Evolutionary conservation across 345 rosid genomes (phyloP).

Genomic region (Mallotus nudiflorus): DNA sequence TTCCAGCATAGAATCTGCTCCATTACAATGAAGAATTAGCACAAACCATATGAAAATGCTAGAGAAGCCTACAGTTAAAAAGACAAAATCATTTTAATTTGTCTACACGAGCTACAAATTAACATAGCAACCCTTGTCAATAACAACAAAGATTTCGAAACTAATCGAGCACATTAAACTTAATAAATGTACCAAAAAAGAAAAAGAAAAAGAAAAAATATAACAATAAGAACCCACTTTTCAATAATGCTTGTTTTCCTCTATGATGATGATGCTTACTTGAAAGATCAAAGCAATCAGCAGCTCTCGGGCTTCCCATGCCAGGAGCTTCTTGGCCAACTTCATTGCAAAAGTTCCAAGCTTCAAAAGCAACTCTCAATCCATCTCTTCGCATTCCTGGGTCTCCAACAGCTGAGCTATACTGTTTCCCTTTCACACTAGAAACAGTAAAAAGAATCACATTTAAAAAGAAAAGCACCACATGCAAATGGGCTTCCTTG

Average conservation of each 20-base stretch:
- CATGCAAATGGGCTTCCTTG: conserved; percentile 23
- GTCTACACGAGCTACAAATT: background rate
- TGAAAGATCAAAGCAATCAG: conserved; percentile 38
- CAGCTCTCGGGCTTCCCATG: conserved; percentile 39
- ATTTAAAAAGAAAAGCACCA: conserved; percentile 24
- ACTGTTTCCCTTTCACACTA: conserved; percentile 5
- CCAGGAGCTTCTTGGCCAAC: conserved; percentile 30
- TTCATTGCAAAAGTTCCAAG: conserved; percentile 41
- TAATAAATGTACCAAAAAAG: background rate
- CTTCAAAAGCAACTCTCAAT: conserved; percentile 38
- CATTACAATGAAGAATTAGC: conserved; percentile 13
- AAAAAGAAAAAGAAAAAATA: background rate
- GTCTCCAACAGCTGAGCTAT: conserved; percentile 49
- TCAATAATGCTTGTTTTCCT: conserved; percentile 7
- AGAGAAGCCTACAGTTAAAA: background rate
- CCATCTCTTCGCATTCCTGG: conserved; percentile 37
- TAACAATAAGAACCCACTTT: conserved; percentile 8
- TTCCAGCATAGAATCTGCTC: conserved; percentile 42
- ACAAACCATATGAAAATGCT: background rate
- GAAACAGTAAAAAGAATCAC: conserved; percentile 27
- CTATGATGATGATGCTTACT: conserved; percentile 21
- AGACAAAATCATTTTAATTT: background rate
- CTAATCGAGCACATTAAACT: conserved; percentile 2
- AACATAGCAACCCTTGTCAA: background rate
- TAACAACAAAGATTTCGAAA: background rate